Base-by-base conservation (phyloP, 2,329 filamentous ascomycete species). In the Pseudogymnoascus sp. region DNA sequence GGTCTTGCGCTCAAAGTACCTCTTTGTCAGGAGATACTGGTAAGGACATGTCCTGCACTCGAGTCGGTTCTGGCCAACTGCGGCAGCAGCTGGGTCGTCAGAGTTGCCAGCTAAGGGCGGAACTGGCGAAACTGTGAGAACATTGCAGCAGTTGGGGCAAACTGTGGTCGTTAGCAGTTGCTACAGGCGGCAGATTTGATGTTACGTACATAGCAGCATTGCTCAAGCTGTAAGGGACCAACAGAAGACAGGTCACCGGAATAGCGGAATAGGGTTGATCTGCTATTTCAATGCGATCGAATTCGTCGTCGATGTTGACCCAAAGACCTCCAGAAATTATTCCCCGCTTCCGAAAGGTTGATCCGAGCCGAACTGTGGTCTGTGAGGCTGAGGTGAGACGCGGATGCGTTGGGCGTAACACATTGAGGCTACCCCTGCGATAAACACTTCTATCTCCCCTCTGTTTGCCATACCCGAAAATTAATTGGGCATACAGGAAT, bases 31-130 rank as follows among this genome's bases (percentile, higher is more conserved):
- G 62, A 88, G 79, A 75, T 91, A 91, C 73, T 95, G 87, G 78
- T 96, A 99, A 3, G 94, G 93, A 69, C 94, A 99, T 62, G 91
- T 96, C 62, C 91, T 89, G 78, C 94, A 99, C 76, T 96, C 91
- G 75, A 97, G 91, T 62, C 91, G 88, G 78, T 97, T 97, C 50
- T 76, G 73, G 63, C 75, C 76, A 4, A 69, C 69, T 58, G 66
- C 67, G 62, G 72, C 68, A 18, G 72, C 66, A 39, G 57, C n/a
- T 58, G 57, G 57, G 8, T 58, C 57, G 39, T 65, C 58, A 36
- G 66, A 65, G 59, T 73, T 68, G 30, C 69, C 71, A 36, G 71
- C 67, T 6, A 76, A 74, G 5, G 76, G 70, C 64, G 71, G 69
- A 58, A 61, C 38, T 64, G 63, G 57, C 28, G 85, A 85, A 69